Conservation (phyloP, 306 rosid species). For the Senna siamea region DNA sequence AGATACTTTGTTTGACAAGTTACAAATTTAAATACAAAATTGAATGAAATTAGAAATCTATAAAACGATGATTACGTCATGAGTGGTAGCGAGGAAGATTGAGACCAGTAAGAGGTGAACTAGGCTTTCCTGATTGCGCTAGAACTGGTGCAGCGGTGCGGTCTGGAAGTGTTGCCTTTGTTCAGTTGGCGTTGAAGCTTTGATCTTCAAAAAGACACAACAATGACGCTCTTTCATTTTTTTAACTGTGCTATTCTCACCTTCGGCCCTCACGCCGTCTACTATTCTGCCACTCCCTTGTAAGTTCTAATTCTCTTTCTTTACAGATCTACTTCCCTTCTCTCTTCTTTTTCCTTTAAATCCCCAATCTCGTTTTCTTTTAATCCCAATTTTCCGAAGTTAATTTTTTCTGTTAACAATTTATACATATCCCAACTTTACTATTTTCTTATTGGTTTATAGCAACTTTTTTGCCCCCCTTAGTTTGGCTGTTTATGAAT, state of each 20-base stretch:
- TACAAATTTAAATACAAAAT: too few relatives aligned
- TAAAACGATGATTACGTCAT: conserved; percentile 18
- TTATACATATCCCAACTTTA: neutral
- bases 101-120: conserved; percentile 2
- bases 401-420: neutral
- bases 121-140: neutral
- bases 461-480: too few relatives aligned
- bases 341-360: neutral
- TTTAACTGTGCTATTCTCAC: conserved; percentile 98
- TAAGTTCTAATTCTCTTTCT: too few relatives aligned
- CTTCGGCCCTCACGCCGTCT: conserved; percentile 98
- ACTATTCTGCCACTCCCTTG: conserved; percentile 97
- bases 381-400: neutral
- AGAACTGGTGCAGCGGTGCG: too few relatives aligned
- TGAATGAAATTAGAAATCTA: too few relatives aligned
- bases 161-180: too few relatives aligned
- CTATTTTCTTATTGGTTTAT: neutral
- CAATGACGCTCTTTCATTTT: conserved; percentile 95
- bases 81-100: neutral
- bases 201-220: too few relatives aligned
- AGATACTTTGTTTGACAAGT: too few relatives aligned
- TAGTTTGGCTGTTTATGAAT: too few relatives aligned
- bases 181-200: too few relatives aligned
- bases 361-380: neutral
- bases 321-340: neutral